Base-by-base conservation (phyloP, 208 protist species). In the Crithidia fasciculata region DNA sequence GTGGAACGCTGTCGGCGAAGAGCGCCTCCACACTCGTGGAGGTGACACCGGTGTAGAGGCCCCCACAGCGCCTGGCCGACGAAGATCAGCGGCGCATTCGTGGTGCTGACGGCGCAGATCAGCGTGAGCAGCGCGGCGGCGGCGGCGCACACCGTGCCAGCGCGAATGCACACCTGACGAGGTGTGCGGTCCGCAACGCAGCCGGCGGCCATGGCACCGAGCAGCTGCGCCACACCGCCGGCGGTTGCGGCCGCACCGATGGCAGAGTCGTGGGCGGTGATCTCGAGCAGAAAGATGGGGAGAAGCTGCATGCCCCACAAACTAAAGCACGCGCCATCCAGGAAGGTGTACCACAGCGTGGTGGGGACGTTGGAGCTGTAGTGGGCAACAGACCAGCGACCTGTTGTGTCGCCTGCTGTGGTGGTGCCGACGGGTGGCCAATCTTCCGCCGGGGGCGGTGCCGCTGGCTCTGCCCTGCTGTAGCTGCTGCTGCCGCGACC, bases 1-100 rank as follows among this genome's bases (percentile, higher is more conserved):
- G 65, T 28, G 71, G 68, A 7, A 91, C 74, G 72, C 82, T 88
- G 71, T 91, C 85, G 54, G 85, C 88, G 72, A 91, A 91, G 36
- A 93, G 74, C 5, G 81, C 84, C 76, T 93, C 83, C 13, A 80
- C 75, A 40, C 75, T 76, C 6, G 88, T 89, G 16, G 82, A 73
- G 16, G 60, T 65, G 43, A 84, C 59, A 43, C 84, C 84, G 5
- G 54, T 67, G 74, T 87, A 90, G 44, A 76, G 52, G 6, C 88
- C 88, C n/a, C 80, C 81, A 90, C n/a, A 90, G 16, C 18, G 37
- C 64, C 60, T 83, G 76, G 16, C 76, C 78, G 12, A 72, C 59
- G 53, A 81, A 50, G 28, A 85, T 58, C 12, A 56, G 36, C 13
- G 49, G 43, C 19, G 74, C 10, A 5, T 45, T 40, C 1, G 69